phyloP scores from a whole-genome alignment of 2,329 filamentous ascomycete species.

The Hymenoscyphus repandus region DNA sequence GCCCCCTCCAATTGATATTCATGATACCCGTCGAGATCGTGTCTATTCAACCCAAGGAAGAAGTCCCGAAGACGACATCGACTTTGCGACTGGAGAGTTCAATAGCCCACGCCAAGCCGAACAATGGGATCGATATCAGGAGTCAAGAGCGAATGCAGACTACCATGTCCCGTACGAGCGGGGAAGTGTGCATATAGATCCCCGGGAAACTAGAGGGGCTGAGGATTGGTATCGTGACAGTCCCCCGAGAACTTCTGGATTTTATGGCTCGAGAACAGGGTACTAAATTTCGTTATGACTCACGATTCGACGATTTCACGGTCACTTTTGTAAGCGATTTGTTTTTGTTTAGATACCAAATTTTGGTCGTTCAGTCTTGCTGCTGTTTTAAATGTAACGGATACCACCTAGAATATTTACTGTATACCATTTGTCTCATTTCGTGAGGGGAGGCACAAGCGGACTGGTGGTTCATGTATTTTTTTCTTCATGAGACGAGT shows the following conservation, averaged over 20 bases:
- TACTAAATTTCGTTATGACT: neutral
- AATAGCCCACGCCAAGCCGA: conserved; percentile 29
- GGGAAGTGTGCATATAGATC: conserved; percentile 13
- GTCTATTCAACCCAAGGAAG: conserved; percentile 7
- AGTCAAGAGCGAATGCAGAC: conserved; percentile 3
- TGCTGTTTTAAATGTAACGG: too few species aligned
- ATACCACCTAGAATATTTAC: too few species aligned
- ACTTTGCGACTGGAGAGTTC: conserved; percentile 20
- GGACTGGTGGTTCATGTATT: too few species aligned
- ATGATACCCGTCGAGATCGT: conserved; percentile 14
- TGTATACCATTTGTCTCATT: too few species aligned
- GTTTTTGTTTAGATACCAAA: too few species aligned
- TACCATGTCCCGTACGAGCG: conserved; percentile 18
- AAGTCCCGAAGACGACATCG: conserved; percentile 20
- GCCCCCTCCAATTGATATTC: conserved; percentile 23
- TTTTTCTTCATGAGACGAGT: too few species aligned
- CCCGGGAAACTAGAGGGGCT: conserved; percentile 12
- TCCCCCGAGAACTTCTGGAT: neutral
- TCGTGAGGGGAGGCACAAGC: too few species aligned
- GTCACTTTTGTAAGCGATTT: too few species aligned
- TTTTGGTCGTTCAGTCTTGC: too few species aligned
- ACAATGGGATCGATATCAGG: conserved; percentile 26
- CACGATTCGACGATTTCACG: neutral
- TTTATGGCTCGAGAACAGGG: neutral
- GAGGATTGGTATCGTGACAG: conserved; percentile 21